Percentiles rank a stretch among this genome's conserved stretches.
Evolutionary conservation across 2,329 filamentous ascomycete genomes (phyloP).

Genomic region (Aspergillus arachidicola): DNA sequence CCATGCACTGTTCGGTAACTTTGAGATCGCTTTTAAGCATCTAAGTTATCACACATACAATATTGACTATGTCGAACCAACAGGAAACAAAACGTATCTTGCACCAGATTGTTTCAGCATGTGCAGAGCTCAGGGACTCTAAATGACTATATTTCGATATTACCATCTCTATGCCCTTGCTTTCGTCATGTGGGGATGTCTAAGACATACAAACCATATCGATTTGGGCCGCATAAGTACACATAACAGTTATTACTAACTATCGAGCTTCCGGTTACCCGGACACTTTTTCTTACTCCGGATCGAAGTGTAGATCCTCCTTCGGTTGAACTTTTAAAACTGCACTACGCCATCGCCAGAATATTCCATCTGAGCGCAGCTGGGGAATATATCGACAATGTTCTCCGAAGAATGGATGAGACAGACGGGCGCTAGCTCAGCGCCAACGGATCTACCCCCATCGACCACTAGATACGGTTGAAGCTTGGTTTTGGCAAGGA

Average conservation of each 20-base stretch:
- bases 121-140: no score
- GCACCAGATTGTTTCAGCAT: no score
- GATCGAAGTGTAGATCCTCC: background rate
- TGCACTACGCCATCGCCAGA: background rate
- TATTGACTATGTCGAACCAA: no score
- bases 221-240: no score
- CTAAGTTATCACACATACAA: no score
- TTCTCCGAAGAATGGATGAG: background rate
- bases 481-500: background rate
- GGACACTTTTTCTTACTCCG: background rate
- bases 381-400: background rate
- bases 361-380: background rate
- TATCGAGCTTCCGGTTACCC: background rate
- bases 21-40: no score
- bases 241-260: no score
- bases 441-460: constrained; percentile 2
- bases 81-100: no score
- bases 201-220: no score
- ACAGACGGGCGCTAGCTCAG: constrained; percentile 2
- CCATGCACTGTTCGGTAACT: background rate
- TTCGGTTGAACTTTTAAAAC: background rate
- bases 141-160: no score
- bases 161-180: no score
- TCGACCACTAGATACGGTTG: constrained; percentile 10
- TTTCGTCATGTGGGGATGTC: no score